A percentile compares a stretch with the other conserved stretches of the same genome.
Conservation (phyloP, 164 flowering plant genomes). For the Umbellularia californica region DNA sequence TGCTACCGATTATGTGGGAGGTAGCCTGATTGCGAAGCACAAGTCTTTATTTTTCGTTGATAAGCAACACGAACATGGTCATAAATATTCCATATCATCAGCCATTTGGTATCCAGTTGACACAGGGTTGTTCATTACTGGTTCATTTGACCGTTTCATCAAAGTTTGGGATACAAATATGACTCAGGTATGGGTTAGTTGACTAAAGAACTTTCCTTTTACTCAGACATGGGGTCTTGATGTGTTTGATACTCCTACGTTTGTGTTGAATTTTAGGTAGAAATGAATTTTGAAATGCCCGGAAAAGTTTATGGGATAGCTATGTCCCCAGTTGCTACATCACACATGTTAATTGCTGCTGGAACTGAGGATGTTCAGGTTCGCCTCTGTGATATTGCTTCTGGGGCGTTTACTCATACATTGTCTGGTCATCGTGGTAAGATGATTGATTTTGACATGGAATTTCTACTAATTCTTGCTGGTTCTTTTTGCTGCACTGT, state of each 20-base stretch:
- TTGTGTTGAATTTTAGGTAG: constrained; percentile 47
- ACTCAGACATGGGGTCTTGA: neutral
- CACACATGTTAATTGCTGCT: constrained; percentile 95
- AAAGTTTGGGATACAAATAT: constrained; percentile 97
- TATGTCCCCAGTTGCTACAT: constrained; percentile 81
- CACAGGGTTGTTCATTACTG: constrained; percentile 86
- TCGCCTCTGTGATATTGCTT: constrained; percentile 92
- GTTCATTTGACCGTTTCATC: constrained; percentile 77
- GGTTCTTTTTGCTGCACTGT: too few species aligned
- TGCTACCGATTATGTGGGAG: constrained; percentile 51
- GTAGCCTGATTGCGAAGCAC: constrained; percentile 68
- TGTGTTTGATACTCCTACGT: constrained; percentile 1
- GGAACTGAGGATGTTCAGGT: constrained; percentile 99
- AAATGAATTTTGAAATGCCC: constrained; percentile 85
- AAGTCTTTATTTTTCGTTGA: constrained; percentile 50
- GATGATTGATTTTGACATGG: constrained; percentile 11
- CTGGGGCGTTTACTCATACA: constrained; percentile 96
- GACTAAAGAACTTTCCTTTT: neutral
- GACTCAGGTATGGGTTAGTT: constrained; percentile 40
- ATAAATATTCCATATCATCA: constrained; percentile 72
- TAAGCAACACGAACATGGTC: constrained; percentile 74
- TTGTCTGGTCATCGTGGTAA: constrained; percentile 97
- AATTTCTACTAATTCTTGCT: neutral
- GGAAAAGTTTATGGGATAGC: constrained; percentile 89
- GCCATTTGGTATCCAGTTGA: constrained; percentile 97